Evolutionary conservation across 2,329 filamentous ascomycete genomes (phyloP), one percentile per base, ranked within the genome.

Genomic region (Hypocrella siamensis): DNA sequence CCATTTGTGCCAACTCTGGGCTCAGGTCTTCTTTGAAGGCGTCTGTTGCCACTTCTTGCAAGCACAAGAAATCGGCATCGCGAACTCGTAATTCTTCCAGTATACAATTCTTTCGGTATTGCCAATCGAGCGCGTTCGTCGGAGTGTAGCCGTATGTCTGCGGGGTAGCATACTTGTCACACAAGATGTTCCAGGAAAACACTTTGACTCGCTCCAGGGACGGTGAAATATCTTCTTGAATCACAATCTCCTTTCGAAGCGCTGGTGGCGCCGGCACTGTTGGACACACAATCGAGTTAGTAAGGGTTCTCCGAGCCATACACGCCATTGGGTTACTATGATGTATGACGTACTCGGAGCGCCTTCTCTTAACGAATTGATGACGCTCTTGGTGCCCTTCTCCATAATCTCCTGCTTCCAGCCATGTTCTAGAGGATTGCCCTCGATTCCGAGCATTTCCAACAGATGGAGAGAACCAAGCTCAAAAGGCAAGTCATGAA

Each of bases 141-240:
- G 90, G 82, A 0, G 85, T 88, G 53, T 96, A 96, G 27, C 88
- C 88, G 51, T 94, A 96, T 39, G 82, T 74, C 33, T 75, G 67
- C 33, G 75, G 67, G 0, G 86, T 94, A 4, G 86, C 86, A 45
- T 90, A 93, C 47, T 85, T 83, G 55, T 94, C 85, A 56, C 88
- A 94, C 9, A 98, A 69, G 29, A 88, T 93, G 52, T 98, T 98
- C 75, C 90, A 94, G 16, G 83, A 92, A 38, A 96, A 66, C 7
- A 93, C 77, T 35, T 81, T 83, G 51, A 96, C 74, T 32, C 74
- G 78, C 47, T 94, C 73, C 39, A 72, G 54, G 33, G 49, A 62
- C 2, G 65, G 45, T 52, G 60, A 65, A 34, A 65, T 62, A 40
- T 79, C 77, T 52, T 75, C 72, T 43, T 74, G 78, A 17, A 96